Base-by-base conservation (phyloP, 2,329 filamentous ascomycete genomes). In the Periglandula ipomoeae region DNA sequence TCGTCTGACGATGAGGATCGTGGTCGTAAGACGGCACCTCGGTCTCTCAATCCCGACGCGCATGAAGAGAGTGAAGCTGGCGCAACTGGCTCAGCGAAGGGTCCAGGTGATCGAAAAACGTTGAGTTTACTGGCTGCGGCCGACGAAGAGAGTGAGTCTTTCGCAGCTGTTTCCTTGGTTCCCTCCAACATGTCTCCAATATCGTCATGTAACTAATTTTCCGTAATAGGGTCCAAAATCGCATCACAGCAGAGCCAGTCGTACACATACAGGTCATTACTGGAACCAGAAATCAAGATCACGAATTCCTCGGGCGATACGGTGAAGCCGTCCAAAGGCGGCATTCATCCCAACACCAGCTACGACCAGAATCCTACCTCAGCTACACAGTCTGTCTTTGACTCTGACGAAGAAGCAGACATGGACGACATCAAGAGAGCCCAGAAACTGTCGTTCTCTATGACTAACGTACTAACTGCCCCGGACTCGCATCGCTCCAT, bases 341-440 rank as follows among this genome's bases (percentile, higher is more conserved):
- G 76, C 2, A 79, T 93, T 10, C 90, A 94, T 62, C 90, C 90
- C 1, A 80, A 81, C 47, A 95, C 87, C 10, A 93, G 84, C 62
- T 96, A 90, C 62, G 90, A 95, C 59, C 71, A 82, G 50, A 74
- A 78, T 13, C 76, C 76, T 3, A 59, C 69, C n/a, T 80, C 79
- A 5, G 72, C 73, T 4, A 68, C 69, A 64, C 72, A 60, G 69
- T 71, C 76, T 66, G 84, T 70, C 0, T 76, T 89, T 50, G 85
- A 89, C 53, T 94, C 89, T 2, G 93, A 97, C 51, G 84, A 89
- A 27, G 89, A 95, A 63, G 85, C 84, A 22, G 87, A 94, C 50
- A 73, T 90, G 44, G 83, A 81, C 24, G 90, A 95, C 56, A 87
- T 97, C 57, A 87, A 86, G 65, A 81, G 85, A 30, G 93, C 93